Conservation (phyloP, 331 rosid genomes). For the Spiraea crenata region DNA sequence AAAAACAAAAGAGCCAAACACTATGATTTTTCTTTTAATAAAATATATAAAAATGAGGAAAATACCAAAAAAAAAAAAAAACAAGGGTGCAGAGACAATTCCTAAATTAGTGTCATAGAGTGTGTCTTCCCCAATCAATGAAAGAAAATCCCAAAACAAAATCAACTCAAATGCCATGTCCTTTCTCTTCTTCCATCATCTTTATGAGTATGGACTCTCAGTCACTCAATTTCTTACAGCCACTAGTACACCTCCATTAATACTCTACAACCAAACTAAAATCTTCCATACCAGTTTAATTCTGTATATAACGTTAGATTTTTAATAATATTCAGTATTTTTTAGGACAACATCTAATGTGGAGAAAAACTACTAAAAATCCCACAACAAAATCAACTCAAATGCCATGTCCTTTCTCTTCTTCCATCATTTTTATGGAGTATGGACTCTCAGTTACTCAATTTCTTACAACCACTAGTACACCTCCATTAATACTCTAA, state of each 20-base stretch:
- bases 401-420: slow-evolving; percentile 31
- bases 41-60: too few species aligned
- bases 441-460: slow-evolving; percentile 33
- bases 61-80: too few species aligned
- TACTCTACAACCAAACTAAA: slow-evolving; percentile 25
- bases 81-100: slow-evolving; percentile 20
- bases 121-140: slow-evolving; percentile 38
- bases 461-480: slow-evolving; percentile 27
- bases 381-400: slow-evolving; percentile 52
- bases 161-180: slow-evolving; percentile 39
- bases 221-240: slow-evolving; percentile 40
- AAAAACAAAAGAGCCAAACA: neutral
- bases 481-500: slow-evolving; percentile 29
- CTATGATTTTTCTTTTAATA: too few species aligned
- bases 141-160: slow-evolving; percentile 50
- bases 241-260: slow-evolving; percentile 18
- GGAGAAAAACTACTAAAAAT: too few species aligned
- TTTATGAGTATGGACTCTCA: neutral
- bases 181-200: slow-evolving; percentile 19
- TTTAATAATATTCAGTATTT: too few species aligned
- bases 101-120: slow-evolving; percentile 10
- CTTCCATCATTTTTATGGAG: slow-evolving; percentile 4
- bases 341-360: too few species aligned
- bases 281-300: slow-evolving; percentile 22
- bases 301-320: too few species aligned